These are phyloP conservation scores for Trichoderma lentiforme DNA, from an alignment of 2,329 filamentous ascomycete species.

Conservation along the genomic window DNA sequence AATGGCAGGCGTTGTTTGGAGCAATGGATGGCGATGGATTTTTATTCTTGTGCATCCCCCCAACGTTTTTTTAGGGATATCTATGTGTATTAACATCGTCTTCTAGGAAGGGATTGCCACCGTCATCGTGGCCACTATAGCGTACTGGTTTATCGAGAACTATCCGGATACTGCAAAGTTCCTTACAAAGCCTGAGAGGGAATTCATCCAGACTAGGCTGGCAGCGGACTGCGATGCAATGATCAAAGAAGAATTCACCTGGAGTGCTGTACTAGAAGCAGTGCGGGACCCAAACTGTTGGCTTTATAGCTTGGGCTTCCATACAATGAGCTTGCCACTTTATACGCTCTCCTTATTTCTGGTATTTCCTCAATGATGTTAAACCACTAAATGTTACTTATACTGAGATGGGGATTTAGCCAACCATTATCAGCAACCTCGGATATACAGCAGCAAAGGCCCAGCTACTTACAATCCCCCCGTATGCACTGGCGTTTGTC, in stretches of 20 bases:
- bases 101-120: constrained; percentile 53
- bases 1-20: constrained; percentile 51
- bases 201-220: constrained; percentile 59
- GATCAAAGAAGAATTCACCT: constrained; percentile 64
- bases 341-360: constrained; percentile 56
- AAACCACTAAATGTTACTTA: constrained; percentile 19
- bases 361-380: constrained; percentile 8
- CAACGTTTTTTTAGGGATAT: no score
- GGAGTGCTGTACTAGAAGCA: constrained; percentile 61
- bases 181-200: constrained; percentile 51
- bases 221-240: constrained; percentile 67
- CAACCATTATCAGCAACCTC: constrained; percentile 52
- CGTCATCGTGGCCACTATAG: constrained; percentile 46
- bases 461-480: constrained; percentile 60
- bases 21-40: constrained; percentile 56
- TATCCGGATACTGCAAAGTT: constrained; percentile 60
- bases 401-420: constrained; percentile 22
- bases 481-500: constrained; percentile 60
- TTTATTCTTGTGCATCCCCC: constrained; percentile 54
- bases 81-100: not conserved
- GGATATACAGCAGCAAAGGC: constrained; percentile 52
- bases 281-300: constrained; percentile 67
- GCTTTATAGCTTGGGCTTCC: constrained; percentile 69
- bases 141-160: constrained; percentile 64
- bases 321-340: constrained; percentile 65